Percentiles rank a stretch among this genome's conserved stretches.
phyloP scores from a whole-genome alignment of 2,329 filamentous ascomycete species.

The Aspergillus fumigatus region DNA sequence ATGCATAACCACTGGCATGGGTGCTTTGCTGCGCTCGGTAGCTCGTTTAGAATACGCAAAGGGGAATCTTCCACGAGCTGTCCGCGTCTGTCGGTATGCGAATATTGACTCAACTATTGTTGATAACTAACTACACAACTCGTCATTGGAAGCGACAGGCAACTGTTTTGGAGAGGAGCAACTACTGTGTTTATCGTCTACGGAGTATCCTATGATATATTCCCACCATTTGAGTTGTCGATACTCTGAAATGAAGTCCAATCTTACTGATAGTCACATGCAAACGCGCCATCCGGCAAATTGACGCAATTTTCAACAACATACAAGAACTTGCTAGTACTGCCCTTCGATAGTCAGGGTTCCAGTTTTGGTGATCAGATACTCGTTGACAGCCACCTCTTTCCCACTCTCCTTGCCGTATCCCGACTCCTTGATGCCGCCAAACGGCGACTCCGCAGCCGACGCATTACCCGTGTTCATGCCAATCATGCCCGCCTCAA shows the following conservation, averaged over 20 bases:
- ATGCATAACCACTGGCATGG: background rate
- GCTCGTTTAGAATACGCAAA: background rate
- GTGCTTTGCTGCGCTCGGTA: no score
- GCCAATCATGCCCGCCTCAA: slow-evolving; percentile 67
- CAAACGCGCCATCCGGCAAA: background rate
- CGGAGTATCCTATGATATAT: background rate
- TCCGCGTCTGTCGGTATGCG: background rate
- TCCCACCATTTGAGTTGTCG: background rate
- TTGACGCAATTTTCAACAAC: background rate
- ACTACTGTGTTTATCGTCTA: no score
- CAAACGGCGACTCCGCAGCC: slow-evolving; percentile 63
- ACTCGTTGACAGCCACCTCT: slow-evolving; percentile 61
- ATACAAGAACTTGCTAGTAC: slow-evolving; percentile 32
- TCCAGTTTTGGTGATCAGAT: slow-evolving; percentile 61
- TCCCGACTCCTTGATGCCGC: slow-evolving; percentile 63
- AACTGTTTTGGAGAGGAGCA: no score
- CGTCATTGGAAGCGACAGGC: no score
- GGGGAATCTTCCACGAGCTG: background rate
- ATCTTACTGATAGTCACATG: background rate
- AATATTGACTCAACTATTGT: background rate
- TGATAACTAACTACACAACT: no score
- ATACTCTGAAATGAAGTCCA: background rate
- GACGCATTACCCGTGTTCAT: slow-evolving; percentile 62
- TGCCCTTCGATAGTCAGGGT: slow-evolving; percentile 58
- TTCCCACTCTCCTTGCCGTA: slow-evolving; percentile 66